Conservation (phyloP, 2,329 filamentous ascomycete genomes). For the Talaromyces sp. region DNA sequence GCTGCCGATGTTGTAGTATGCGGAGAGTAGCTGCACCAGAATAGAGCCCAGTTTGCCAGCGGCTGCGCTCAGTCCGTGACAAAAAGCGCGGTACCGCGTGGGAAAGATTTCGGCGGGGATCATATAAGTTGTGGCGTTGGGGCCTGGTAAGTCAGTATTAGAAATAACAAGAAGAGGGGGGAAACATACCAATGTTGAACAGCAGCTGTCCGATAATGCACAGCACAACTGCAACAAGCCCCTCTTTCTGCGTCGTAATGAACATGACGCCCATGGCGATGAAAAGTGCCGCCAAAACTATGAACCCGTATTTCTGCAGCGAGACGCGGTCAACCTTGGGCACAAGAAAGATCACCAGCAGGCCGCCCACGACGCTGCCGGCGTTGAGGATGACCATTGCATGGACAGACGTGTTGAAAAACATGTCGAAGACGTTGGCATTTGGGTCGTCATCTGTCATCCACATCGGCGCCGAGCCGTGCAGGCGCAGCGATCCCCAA, state of each 20-base stretch:
- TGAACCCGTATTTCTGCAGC: slow-evolving; percentile 42
- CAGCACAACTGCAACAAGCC: slow-evolving; percentile 33
- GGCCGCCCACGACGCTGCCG: slow-evolving; percentile 39
- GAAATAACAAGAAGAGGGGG: slow-evolving; percentile 5
- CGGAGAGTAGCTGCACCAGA: slow-evolving; percentile 35
- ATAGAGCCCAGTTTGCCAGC: slow-evolving; percentile 50
- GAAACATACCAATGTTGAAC: slow-evolving; percentile 43
- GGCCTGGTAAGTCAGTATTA: slow-evolving; percentile 18
- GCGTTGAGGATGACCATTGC: slow-evolving; percentile 37
- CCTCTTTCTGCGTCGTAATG: slow-evolving; percentile 31
- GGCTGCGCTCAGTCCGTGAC: slow-evolving; percentile 51
- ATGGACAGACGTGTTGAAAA: slow-evolving; percentile 34
- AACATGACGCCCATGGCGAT: slow-evolving; percentile 40
- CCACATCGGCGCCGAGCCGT: slow-evolving; percentile 28
- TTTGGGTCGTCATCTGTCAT: slow-evolving; percentile 27
- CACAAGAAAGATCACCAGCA: slow-evolving; percentile 36
- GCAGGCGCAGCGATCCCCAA: slow-evolving; percentile 31
- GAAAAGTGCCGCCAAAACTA: slow-evolving; percentile 38
- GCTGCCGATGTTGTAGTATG: slow-evolving; percentile 36
- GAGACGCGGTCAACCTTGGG: slow-evolving; percentile 37
- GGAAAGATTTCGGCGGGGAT: slow-evolving; percentile 55
- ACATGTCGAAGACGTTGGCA: slow-evolving; percentile 41
- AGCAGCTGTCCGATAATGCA: slow-evolving; percentile 43
- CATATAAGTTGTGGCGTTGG: slow-evolving; percentile 40
- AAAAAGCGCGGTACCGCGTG: slow-evolving; percentile 50